Conservation (phyloP, 148 eudicot species). For the Camellia sinensis region DNA sequence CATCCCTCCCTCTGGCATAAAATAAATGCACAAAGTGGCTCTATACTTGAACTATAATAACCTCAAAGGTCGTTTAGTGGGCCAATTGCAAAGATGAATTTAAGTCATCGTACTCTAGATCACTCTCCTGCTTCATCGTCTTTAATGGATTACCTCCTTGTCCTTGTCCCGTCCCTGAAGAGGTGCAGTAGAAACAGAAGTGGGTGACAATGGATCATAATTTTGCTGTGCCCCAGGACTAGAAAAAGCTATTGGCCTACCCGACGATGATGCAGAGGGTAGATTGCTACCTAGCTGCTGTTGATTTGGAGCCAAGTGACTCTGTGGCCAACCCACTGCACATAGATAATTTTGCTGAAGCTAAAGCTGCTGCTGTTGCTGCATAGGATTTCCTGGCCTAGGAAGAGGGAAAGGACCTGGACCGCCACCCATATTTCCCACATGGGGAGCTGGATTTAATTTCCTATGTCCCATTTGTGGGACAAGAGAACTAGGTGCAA, state of each 20-base stretch:
- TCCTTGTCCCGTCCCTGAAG: too few relatives aligned
- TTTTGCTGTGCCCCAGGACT: conserved; percentile 52
- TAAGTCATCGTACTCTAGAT: conserved; percentile 88
- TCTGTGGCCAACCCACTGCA: conserved; percentile 33
- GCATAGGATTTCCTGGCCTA: conserved; percentile 41
- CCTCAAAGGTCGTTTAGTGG: too few relatives aligned
- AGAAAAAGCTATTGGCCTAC: conserved; percentile 16
- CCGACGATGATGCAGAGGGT: conserved; percentile 9
- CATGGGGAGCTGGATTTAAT: conserved; percentile 35
- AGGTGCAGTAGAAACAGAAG: conserved; percentile 44
- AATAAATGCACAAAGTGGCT: too few relatives aligned
- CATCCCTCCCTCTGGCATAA: too few relatives aligned
- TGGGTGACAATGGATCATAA: conserved; percentile 88
- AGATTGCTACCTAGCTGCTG: conserved; percentile 32
- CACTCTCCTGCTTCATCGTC: conserved; percentile 55
- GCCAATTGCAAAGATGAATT: too few relatives aligned
- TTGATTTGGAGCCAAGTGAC: conserved; percentile 31
- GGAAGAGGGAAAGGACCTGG: conserved; percentile 45
- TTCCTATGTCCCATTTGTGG: conserved; percentile 57
- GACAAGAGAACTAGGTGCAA: conserved; percentile 29
- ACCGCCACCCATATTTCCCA: conserved; percentile 31
- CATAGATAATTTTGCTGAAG: conserved; percentile 45
- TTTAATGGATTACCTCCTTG: conserved; percentile 31
- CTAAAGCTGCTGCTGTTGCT: too few relatives aligned
- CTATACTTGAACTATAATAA: too few relatives aligned